These are phyloP conservation scores for Ophiostoma sp. DNA, from an alignment of 2,329 filamentous ascomycete species.

Conservation along the genomic window DNA sequence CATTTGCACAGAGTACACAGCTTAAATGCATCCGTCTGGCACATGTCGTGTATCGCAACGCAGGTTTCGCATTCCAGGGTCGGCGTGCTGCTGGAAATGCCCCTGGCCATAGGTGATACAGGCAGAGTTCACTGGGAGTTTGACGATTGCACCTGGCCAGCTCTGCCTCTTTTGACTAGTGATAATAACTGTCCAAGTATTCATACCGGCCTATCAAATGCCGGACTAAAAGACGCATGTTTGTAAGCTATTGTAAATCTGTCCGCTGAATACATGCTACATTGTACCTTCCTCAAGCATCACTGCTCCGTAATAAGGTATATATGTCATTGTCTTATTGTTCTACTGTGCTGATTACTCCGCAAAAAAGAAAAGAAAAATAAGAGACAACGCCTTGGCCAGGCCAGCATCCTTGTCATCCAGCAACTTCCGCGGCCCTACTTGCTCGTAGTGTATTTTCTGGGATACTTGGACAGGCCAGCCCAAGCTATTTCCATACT, in stretches of 20 bases:
- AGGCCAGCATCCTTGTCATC: neutral
- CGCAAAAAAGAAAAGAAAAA: neutral
- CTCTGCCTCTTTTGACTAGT: neutral
- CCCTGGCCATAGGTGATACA: neutral
- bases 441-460: neutral
- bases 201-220: neutral
- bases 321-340: neutral
- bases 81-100: neutral
- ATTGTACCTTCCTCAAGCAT: slow-evolving; percentile 5
- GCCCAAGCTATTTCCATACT: neutral
- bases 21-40: neutral
- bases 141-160: neutral
- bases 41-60: slow-evolving; percentile 3
- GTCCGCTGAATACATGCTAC: neutral
- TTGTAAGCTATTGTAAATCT: neutral
- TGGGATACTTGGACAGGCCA: neutral
- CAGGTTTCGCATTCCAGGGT: neutral
- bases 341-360: neutral
- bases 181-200: neutral
- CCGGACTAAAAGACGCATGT: neutral
- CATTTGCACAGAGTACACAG: neutral
- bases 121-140: neutral
- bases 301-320: neutral
- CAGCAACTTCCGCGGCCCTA: neutral
- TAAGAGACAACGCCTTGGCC: neutral